Evolutionary conservation across 495 filamentous ascomycete species (phyloP), one percentile per base, ranked within the genome.

Genomic region (Daldinia loculata): DNA sequence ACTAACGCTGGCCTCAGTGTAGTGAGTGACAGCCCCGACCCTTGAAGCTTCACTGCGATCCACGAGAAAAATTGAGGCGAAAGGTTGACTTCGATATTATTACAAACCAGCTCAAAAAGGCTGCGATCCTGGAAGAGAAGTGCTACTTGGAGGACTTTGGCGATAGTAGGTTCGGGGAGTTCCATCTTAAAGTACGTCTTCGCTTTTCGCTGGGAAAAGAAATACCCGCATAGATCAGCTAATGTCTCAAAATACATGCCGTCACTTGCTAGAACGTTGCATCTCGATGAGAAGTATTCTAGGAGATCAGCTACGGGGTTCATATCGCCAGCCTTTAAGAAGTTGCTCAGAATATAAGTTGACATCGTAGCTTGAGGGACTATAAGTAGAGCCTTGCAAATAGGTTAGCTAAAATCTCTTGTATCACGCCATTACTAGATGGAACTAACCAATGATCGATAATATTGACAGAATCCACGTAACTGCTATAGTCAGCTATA

Each of bases 371-470:
- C 29, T 52, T 63, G 58, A n/a, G 66, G 59, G 29, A 69, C n/a
- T 9, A 69, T 43, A n/a, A 63, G 11, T 15, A 69, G 22, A 45
- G 66, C 66, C 66, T 69, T 69, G 53, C 0, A 22, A 27, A 9
- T 22, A 30, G 5, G 19, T 62, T 45, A 67, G 58, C 52, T 14
- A 45, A 22, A 45, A 32, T 19, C n/a, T 50, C 48, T 4, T 6
- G 24, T 38, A 22, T 7, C 4, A 12, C 48, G 5, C 27, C 15
- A 9, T 34, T 29, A 19, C 22, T 26, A 0, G 32, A 34, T 2
- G 2, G 11, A 26, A 63, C 66, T 68, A 15, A 68, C 66, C 39
- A 32, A 30, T 62, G 58, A 68, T 15, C 58, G 48, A 51, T 68
- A 61, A 27, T 56, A 48, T 29, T 38, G 66, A 3, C 29, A 36